Percentiles rank a stretch among this genome's conserved stretches.
Evolutionary conservation across 345 rosid species (phyloP).

Genomic region (Eutrema heterophyllum): DNA sequence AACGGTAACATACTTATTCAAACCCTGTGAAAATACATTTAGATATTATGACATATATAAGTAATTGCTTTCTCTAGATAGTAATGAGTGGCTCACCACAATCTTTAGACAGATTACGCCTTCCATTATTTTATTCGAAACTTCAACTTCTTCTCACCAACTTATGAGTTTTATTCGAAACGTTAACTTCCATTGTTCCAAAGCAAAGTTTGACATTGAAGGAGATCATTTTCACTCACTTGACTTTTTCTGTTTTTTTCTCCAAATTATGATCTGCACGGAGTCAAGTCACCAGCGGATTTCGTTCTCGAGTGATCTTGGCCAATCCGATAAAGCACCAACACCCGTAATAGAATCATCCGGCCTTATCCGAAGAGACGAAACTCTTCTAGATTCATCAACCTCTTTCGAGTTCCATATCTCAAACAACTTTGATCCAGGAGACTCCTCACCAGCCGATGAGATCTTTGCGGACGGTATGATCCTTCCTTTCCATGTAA

Average conservation of each 20-base stretch:
- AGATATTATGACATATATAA: too few species aligned
- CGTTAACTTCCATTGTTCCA: conserved; percentile 5
- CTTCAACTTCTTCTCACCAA: conserved; percentile 17
- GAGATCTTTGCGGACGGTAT: conserved; percentile 70
- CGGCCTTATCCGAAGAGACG: conserved; percentile 35
- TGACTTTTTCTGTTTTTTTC: not conserved
- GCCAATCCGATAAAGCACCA: conserved; percentile 31
- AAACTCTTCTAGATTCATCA: conserved; percentile 41
- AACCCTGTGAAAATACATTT: not conserved
- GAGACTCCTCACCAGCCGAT: conserved; percentile 60
- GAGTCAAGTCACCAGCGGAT: conserved; percentile 50
- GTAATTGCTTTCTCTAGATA: conserved; percentile 2
- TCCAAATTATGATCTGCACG: conserved; percentile 41
- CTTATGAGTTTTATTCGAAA: not conserved
- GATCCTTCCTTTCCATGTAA: conserved; percentile 47
- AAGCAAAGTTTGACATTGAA: conserved; percentile 7
- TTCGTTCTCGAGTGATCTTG: conserved; percentile 56
- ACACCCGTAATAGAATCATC: conserved; percentile 6
- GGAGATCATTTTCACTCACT: conserved; percentile 8
- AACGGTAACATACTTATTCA: conserved; percentile 6
- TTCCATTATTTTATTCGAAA: conserved; percentile 18
- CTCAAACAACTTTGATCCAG: conserved; percentile 33
- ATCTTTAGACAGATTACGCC: conserved; percentile 26
- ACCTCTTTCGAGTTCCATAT: conserved; percentile 62
- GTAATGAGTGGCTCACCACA: conserved; percentile 28